Base-by-base conservation (phyloP, 768 basidiomycete genomes). In the Tubosaeta brunneosetosa region DNA sequence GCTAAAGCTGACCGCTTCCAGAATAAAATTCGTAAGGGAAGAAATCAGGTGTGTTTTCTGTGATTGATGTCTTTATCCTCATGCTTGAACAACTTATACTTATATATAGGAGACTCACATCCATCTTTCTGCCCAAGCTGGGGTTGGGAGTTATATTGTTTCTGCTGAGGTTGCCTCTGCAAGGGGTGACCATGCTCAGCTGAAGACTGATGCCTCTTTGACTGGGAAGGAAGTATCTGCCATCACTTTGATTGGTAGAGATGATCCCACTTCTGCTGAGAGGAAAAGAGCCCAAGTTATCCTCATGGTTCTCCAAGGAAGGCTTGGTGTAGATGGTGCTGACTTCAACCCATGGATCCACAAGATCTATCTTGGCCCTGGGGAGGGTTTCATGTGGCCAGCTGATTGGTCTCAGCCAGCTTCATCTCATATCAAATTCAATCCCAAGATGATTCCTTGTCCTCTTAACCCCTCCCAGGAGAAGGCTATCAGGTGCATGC, bases 201-300 rank as follows among this genome's bases (percentile, higher is more conserved):
- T 77, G 3, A 26, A 40, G 13, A 55, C 63, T 26, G 50, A 51
- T 5, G 63, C 56, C 55, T 37, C 59, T 49, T 51, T 74, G 47
- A 50, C 65, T 66, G 60, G 73, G 52, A 65, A 70, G 63, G 36
- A 1, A 1, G 66, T 70, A 29, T 49, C 60, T 0, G 64, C 63
- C 7, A 71, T 88, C 22, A 76, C 68, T 22, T 74, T 84, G 9
- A 71, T 74, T 55, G 85, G 84, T 0, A 75, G 73, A 32, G 83
- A 78, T 37, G 76, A 70, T 36, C 79, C 78, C 1, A 89, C 87
- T 4, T 63, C 59, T 19, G 85, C 88, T 26, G 85, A 88, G 55
- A 66, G 66, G 4, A 71, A 75, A 43, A 75, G 69, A 25, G 54
- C 60, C 4, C 45, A 58, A 10, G 40, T 64, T 13, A 55, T 76